These are phyloP conservation scores for Xylaria grammica DNA, from an alignment of 495 filamentous ascomycete genomes.

Conservation along the genomic window DNA sequence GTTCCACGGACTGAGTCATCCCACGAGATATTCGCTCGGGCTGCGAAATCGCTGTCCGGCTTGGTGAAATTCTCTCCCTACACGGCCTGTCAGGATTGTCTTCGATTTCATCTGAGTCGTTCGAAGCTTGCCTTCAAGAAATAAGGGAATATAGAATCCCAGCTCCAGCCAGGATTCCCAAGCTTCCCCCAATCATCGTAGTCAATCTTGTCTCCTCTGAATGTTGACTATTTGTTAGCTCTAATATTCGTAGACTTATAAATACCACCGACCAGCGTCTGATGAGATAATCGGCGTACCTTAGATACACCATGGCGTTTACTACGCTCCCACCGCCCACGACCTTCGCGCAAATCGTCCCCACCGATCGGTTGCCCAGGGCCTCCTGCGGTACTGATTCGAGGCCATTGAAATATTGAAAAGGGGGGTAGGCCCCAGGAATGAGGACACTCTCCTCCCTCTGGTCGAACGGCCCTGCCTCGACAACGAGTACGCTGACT, in stretches of 20 bases:
- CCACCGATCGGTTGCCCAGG: conserved; percentile 32
- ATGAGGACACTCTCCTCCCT: conserved; percentile 35
- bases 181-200: conserved; percentile 64
- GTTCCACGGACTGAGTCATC: conserved; percentile 44
- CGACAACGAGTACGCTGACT: conserved; percentile 46
- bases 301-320: conserved; percentile 50
- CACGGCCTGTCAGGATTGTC: background rate
- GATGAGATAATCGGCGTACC: conserved; percentile 25
- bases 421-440: conserved; percentile 30
- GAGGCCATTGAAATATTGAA: conserved; percentile 36
- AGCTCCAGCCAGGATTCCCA: conserved; percentile 69
- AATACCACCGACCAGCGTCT: background rate
- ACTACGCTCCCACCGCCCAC: conserved; percentile 50
- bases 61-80: conserved; percentile 39
- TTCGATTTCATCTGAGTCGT: background rate
- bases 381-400: conserved; percentile 29
- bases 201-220: conserved; percentile 33
- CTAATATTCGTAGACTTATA: background rate
- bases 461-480: conserved; percentile 45
- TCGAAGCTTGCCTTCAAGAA: conserved; percentile 49
- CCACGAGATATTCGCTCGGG: conserved; percentile 44
- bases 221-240: background rate
- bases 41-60: conserved; percentile 29
- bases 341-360: conserved; percentile 35
- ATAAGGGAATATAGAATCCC: conserved; percentile 63